Percentiles rank a stretch among this genome's conserved stretches.
These are phyloP conservation scores for Scedosporium dehoogii DNA, from an alignment of 2,329 filamentous ascomycete genomes.

Conservation along the genomic window DNA sequence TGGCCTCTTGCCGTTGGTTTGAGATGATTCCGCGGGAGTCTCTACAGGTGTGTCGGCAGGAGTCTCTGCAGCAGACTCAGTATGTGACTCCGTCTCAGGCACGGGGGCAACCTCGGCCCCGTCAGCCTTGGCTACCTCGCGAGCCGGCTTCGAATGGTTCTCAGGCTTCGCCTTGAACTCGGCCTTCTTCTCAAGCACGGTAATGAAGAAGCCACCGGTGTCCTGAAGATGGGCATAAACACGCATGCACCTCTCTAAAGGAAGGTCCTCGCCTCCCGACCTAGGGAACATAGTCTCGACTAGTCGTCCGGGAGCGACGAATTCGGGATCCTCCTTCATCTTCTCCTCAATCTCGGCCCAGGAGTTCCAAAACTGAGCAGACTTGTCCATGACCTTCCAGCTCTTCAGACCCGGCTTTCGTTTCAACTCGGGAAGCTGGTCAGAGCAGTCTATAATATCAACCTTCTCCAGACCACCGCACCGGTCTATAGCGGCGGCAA, in stretches of 20 bases:
- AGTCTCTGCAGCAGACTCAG: slow-evolving; percentile 6
- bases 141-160: slow-evolving; percentile 36
- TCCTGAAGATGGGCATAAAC: slow-evolving; percentile 94
- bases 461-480: slow-evolving; percentile 80
- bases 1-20: slow-evolving; percentile 4
- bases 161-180: slow-evolving; percentile 76
- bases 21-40: not conserved
- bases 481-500: slow-evolving; percentile 78
- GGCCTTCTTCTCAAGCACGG: slow-evolving; percentile 81
- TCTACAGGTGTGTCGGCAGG: slow-evolving; percentile 7
- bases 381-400: slow-evolving; percentile 91
- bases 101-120: slow-evolving; percentile 11
- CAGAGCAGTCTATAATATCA: slow-evolving; percentile 72
- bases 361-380: slow-evolving; percentile 64
- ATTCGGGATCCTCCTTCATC: slow-evolving; percentile 45
- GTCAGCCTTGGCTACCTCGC: slow-evolving; percentile 14
- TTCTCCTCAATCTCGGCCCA: slow-evolving; percentile 74
- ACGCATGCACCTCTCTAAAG: slow-evolving; percentile 82
- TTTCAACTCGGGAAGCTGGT: slow-evolving; percentile 67
- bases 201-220: slow-evolving; percentile 96
- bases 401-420: slow-evolving; percentile 64
- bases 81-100: not conserved
- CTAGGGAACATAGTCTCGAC: slow-evolving; percentile 75
- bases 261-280: slow-evolving; percentile 49
- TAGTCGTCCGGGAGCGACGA: slow-evolving; percentile 55